Evolutionary conservation across 768 basidiomycete genomes (phyloP).

Genomic region (Amanita jacksonii): DNA sequence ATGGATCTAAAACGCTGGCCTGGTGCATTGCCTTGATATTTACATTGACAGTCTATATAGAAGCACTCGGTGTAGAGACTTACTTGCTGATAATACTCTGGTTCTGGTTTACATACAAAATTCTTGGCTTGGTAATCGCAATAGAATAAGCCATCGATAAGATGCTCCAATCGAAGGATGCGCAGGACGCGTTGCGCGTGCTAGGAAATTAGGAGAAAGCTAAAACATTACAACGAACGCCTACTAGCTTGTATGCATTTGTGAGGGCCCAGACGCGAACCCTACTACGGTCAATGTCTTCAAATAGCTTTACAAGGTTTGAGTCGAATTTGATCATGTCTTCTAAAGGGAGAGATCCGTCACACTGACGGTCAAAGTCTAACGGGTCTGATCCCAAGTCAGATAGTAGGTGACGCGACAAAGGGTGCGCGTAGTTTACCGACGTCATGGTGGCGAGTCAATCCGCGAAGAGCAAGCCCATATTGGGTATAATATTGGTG

Average conservation of each 20-base stretch:
- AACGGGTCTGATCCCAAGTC: constrained; percentile 43
- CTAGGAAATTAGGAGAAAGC: constrained; percentile 27
- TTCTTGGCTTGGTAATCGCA: constrained; percentile 64
- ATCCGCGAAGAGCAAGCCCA: constrained; percentile 73
- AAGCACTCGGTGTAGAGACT: background rate
- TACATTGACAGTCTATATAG: no score
- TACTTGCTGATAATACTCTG: constrained; percentile 59
- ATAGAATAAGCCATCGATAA: constrained; percentile 66
- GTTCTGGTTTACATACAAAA: constrained; percentile 78
- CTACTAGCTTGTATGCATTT: constrained; percentile 70
- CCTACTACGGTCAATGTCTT: constrained; percentile 72
- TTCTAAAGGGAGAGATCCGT: constrained; percentile 76
- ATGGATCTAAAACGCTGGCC: constrained; percentile 52
- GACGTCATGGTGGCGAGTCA: constrained; percentile 66
- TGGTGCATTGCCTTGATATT: constrained; percentile 48
- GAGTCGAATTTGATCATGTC: constrained; percentile 64
- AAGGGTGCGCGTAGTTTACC: constrained; percentile 32
- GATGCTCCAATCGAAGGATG: constrained; percentile 64
- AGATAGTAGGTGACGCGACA: background rate
- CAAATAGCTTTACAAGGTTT: constrained; percentile 50
- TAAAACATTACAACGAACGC: constrained; percentile 12
- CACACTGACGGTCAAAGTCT: constrained; percentile 79
- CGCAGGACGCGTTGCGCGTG: constrained; percentile 74
- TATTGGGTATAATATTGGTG: constrained; percentile 69
- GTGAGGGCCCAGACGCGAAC: constrained; percentile 80